Evolutionary conservation across 2,329 filamentous ascomycete species (phyloP), one percentile per base, ranked within the genome.

Genomic region (Thielaviopsis punctulata): DNA sequence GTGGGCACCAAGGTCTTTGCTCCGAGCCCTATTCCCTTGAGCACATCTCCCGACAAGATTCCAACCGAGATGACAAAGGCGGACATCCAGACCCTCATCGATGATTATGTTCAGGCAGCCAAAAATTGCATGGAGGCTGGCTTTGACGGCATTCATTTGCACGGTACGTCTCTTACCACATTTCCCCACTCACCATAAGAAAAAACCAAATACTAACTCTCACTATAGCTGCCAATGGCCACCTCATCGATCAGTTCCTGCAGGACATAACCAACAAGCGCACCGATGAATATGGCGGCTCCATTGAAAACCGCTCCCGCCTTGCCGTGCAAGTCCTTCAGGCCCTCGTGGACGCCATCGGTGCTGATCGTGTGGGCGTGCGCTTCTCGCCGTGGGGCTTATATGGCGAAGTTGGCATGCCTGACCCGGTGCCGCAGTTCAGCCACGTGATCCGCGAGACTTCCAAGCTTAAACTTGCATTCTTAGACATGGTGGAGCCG

Each of bases 121-220:
- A 70, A 71, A 55, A 70, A 76, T 24, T 74, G 83, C 0, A 61
- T 86, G 3, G 63, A 77, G 13, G 71, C 73, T 18, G 84, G 85
- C 0, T 81, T 82, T 44, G 84, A 90, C 60, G 80, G 78, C 8
- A 77, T 88, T 52, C 82, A 86, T 59, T 63, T 69, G 18, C 68
- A 72, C 57, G 49, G 49, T 51, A 51, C 45, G 44, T 43, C 19
- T 5, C 23, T n/a, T n/a, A n/a, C 9, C 7, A 41, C 27, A 19
- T 23, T 15, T 7, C 10, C 22, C 15, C 19, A 39, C 9, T 13
- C 21, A 13, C 27, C 7, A 12, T 13, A 48, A 18, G 7, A 19
- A 4, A 5, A 9, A 12, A 25, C 4, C 22, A 12, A 12, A 19
- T 10, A 30, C 48, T 50, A 25, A 50, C 48, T 6, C 27, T 5